Base-by-base conservation (phyloP, 2,329 filamentous ascomycete genomes). In the Penicillium sp. region DNA sequence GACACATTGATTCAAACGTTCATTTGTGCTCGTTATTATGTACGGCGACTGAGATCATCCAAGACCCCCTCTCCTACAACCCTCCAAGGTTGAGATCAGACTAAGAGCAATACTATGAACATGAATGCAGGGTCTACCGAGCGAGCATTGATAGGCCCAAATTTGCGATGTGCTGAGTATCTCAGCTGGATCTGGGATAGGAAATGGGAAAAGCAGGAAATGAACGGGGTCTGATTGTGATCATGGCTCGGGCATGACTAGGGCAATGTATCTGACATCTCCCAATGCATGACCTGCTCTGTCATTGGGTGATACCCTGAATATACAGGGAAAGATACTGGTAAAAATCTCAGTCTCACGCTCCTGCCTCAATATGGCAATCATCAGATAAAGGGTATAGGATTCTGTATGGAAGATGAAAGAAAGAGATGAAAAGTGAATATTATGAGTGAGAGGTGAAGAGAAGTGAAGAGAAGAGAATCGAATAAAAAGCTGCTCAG, bases 391-490 rank as follows among this genome's bases (percentile, higher is more conserved):
- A 21, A 21, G 36, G 36, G 33, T 13, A 23, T 51, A 24, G 24
- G 12, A 51, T 29, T 21, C 34, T 55, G 36, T 12, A 18, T 23
- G 7, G 36, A 38, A 38, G 6, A 13, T 16, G 18, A 39, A 39
- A 39, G 16, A 49, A 49, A 55, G 46, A 59, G 54, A 42, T 51
- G 49, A 52, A 55, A 46, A 33, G 44, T 43, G 29, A 26, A 28
- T 9, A 7, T 18, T 26, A 26, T 26, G 24, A 26, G 16, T 45
- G 60, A 46, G 60, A 29, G 61, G 31, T 13, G 10, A 36, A 38
- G 26, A 42, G 42, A 47, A 10, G 15, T 18, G 39, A 43, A 33
- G 45, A 28, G n/a, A 42, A 42, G n/a, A 7, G 12, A 26, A 12
- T 21, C 18, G 18, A 21, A 21, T 21, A 13, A n/a, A n/a, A 15